Evolutionary conservation across 163 green algal genomes (phyloP), one percentile per base, ranked within the genome.

Genomic region (Chlorella variabilis): DNA sequence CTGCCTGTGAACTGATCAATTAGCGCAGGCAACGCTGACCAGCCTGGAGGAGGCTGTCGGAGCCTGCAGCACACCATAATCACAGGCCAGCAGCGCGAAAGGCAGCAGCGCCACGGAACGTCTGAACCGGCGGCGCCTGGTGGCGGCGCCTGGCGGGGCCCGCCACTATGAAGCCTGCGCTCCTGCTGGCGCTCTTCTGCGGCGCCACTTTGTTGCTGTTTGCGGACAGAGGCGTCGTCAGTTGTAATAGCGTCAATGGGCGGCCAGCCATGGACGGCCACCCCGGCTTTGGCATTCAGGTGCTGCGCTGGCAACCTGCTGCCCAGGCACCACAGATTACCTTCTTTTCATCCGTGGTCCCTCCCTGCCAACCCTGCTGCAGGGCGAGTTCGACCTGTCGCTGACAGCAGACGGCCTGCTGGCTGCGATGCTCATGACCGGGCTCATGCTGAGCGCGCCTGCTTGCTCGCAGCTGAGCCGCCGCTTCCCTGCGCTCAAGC

Each of bases 361-460:
- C 45, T 42, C 8, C 36, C 42, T 25, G 45, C 45, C 45, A 54
- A 54, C 15, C n/a, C 13, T 45, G 13, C 2, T 76, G 45, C 81
- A 86, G 81, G 81, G 81, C 3, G 81, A 86, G 7, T 86, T 86
- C 38, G 54, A 70, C n/a, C 39, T 86, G 9, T 59, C 25, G 17
- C 54, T 86, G 25, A 4, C 31, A 2, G 23, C 76, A 8, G 73
- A 82, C 33, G 81, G 81, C 25, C 20, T 82, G 27, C 61, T 86
- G 38, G 65, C 81, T 20, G 73, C 73, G 18, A 7, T n/a, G 7
- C 34, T 81, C 3, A 56, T 81, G 80, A 29, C 51, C 0, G 67
- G 78, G 17, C 58, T 76, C 20, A 76, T 67, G 48, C 63, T 59
- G 31, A 17, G 4, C 1, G 59, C 31, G 34, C 51, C 71, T 1